These are phyloP conservation scores for Pythium grandisporangium DNA, from an alignment of 352 stramenopile genomes.

Conservation along the genomic window DNA sequence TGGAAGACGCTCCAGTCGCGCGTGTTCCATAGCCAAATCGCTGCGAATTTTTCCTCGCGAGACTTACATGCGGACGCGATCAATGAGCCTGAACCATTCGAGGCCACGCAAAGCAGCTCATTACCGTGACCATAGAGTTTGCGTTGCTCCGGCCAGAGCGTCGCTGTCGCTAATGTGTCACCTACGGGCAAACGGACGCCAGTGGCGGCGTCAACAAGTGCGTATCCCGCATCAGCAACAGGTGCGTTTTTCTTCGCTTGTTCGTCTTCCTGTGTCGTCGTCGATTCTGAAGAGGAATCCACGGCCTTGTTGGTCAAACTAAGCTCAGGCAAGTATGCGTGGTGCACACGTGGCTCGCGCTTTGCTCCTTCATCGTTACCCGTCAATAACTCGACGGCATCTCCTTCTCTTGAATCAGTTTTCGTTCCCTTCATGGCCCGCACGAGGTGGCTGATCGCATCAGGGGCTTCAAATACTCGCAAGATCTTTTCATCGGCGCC, in stretches of 20 bases:
- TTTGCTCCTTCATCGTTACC: background rate
- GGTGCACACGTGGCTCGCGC: slow-evolving; percentile 13
- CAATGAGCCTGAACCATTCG: slow-evolving; percentile 34
- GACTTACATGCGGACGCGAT: slow-evolving; percentile 69
- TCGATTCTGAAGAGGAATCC: too few species aligned
- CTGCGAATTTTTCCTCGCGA: slow-evolving; percentile 54
- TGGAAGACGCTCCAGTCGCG: slow-evolving; percentile 36
- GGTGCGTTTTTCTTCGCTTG: slow-evolving; percentile 1
- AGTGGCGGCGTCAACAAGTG: slow-evolving; percentile 6
- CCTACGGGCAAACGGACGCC: slow-evolving; percentile 38
- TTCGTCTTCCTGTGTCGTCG: slow-evolving; percentile 4
- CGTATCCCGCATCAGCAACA: too few species aligned
- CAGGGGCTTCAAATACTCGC: slow-evolving; percentile 60
- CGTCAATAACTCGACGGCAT: too few species aligned
- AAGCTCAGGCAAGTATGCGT: slow-evolving; percentile 66
- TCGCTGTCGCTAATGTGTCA: slow-evolving; percentile 48
- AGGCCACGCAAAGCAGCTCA: slow-evolving; percentile 61
- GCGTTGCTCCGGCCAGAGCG: slow-evolving; percentile 62
- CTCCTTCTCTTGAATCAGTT: background rate
- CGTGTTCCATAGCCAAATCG: slow-evolving; percentile 60
- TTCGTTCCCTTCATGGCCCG: slow-evolving; percentile 7
- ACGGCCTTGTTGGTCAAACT: slow-evolving; percentile 81
- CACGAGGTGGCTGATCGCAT: slow-evolving; percentile 29
- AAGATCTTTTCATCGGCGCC: slow-evolving; percentile 81
- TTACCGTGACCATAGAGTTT: slow-evolving; percentile 80